These are phyloP conservation scores for Linnemannia elongata DNA, from an alignment of 192 early-diverging fungal species.

Conservation along the genomic window DNA sequence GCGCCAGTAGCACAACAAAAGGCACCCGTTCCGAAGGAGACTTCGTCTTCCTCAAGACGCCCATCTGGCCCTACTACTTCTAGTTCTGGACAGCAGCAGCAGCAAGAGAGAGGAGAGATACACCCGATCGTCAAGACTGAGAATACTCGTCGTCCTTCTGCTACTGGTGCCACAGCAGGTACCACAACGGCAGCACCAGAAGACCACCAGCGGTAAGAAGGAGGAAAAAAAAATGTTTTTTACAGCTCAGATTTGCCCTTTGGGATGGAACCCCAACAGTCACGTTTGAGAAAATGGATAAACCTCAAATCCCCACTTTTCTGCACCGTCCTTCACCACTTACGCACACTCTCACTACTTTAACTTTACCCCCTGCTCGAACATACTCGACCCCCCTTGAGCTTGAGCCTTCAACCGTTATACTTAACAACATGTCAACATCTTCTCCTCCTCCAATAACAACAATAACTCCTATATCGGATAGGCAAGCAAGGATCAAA, in stretches of 20 bases:
- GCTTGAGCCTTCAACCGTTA: neutral
- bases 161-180: neutral
- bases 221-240: too few relatives aligned
- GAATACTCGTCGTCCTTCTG: neutral
- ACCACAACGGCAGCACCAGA: neutral
- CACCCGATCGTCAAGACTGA: neutral
- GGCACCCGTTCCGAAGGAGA: neutral
- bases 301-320: neutral
- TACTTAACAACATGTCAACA: neutral
- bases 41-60: neutral
- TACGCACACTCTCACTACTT: neutral
- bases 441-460: neutral
- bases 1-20: neutral
- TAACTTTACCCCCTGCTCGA: neutral
- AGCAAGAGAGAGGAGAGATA: neutral
- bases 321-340: neutral
- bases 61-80: neutral
- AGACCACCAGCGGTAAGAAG: neutral
- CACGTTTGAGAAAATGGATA: too few relatives aligned
- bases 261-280: too few relatives aligned
- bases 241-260: too few relatives aligned
- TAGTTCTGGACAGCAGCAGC: neutral
- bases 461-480: too few relatives aligned
- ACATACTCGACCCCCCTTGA: neutral
- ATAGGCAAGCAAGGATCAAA: conserved; percentile 67